phyloP scores from a whole-genome alignment of 148 eudicot genomes.

The Rhododendron kiyosumense region DNA sequence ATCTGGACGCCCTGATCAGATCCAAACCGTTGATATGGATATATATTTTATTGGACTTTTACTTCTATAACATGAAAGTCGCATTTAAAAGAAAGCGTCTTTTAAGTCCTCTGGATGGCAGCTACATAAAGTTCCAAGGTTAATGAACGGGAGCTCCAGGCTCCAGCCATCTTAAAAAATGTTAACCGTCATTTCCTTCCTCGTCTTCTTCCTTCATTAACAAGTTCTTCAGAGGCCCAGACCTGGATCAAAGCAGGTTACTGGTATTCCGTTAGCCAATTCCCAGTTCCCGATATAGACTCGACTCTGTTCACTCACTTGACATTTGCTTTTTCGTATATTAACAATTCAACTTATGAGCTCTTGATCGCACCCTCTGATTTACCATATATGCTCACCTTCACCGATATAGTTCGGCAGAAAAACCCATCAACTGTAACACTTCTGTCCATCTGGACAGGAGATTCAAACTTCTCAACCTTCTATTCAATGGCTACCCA shows the following conservation, averaged over 20 bases:
- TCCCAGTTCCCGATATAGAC: slow-evolving; percentile 13
- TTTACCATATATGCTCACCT: slow-evolving; percentile 11
- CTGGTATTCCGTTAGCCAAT: slow-evolving; percentile 10
- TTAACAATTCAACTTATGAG: slow-evolving; percentile 6
- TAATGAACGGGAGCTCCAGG: background rate
- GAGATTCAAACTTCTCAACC: too few species aligned
- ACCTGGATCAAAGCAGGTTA: slow-evolving; percentile 21
- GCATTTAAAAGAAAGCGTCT: too few species aligned
- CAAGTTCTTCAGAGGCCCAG: background rate
- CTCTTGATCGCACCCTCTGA: background rate
- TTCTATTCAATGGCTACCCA: slow-evolving; percentile 10
- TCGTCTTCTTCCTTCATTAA: background rate
- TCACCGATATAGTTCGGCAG: slow-evolving; percentile 6
- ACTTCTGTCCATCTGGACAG: slow-evolving; percentile 6
- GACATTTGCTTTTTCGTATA: slow-evolving; percentile 14
- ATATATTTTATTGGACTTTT: too few species aligned
- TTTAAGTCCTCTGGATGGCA: too few species aligned
- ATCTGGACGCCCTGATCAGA: too few species aligned
- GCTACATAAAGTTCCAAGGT: too few species aligned
- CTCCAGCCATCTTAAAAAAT: background rate
- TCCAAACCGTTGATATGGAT: too few species aligned
- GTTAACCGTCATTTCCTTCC: background rate
- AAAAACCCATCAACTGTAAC: slow-evolving; percentile 20
- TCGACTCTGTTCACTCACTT: slow-evolving; percentile 7
- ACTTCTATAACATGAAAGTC: too few species aligned